Conservation (phyloP, 2,329 filamentous ascomycete genomes). For the Huntiella bhutanensis region DNA sequence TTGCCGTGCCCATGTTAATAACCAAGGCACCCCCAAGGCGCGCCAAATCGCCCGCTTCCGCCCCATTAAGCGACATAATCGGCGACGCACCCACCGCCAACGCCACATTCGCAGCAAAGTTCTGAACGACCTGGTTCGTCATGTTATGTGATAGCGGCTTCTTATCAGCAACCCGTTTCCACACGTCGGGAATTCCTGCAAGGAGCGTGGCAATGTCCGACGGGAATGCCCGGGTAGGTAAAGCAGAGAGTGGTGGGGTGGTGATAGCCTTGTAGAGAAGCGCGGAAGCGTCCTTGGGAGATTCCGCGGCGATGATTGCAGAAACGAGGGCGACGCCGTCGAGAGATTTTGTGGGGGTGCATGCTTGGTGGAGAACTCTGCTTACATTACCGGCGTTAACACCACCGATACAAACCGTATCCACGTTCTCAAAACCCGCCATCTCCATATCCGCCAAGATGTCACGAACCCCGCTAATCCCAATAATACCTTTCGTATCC, state of each 20-base stretch:
- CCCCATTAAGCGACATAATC: conserved; percentile 81
- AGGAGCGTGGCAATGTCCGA: too few species aligned
- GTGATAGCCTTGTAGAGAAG: conserved; percentile 37
- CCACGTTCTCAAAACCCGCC: conserved; percentile 26
- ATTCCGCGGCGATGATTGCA: conserved; percentile 57
- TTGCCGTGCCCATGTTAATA: conserved; percentile 89
- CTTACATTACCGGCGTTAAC: conserved; percentile 62
- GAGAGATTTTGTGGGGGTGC: conserved; percentile 35
- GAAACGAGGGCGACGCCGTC: conserved; percentile 79
- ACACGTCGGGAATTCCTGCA: conserved; percentile 21
- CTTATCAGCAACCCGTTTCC: conserved; percentile 39
- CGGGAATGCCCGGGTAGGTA: background rate
- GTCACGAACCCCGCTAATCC: conserved; percentile 38
- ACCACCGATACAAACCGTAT: conserved; percentile 73
- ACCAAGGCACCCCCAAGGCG: conserved; percentile 60
- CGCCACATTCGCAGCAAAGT: conserved; percentile 82
- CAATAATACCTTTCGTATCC: conserved; percentile 55
- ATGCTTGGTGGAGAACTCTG: conserved; percentile 53
- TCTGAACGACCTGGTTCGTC: conserved; percentile 88
- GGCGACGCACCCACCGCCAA: conserved; percentile 70
- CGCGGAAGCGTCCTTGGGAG: conserved; percentile 45
- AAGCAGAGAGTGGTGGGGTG: conserved; percentile 18
- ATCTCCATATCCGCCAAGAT: conserved; percentile 36
- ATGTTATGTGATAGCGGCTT: conserved; percentile 83
- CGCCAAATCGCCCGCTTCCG: conserved; percentile 67